Conservation (phyloP, 306 rosid species). For the Quercus gilva region DNA sequence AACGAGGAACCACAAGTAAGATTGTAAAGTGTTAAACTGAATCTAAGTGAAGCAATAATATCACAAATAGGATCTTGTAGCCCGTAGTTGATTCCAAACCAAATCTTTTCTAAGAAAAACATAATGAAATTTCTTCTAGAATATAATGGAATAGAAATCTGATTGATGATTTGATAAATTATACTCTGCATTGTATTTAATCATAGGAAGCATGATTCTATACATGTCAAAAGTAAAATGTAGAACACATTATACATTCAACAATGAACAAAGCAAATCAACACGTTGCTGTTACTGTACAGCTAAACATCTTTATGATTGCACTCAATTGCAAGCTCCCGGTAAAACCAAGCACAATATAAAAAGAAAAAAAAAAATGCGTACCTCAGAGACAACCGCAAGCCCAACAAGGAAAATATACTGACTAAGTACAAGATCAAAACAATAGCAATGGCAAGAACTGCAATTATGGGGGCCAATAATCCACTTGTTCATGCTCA, state of each 20-base stretch:
- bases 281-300: constrained; percentile 35
- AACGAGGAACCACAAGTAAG: background rate
- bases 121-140: background rate
- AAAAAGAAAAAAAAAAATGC: constrained; percentile 3
- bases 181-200: background rate
- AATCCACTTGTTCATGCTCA: constrained; percentile 84
- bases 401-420: constrained; percentile 16
- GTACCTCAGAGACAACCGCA: constrained; percentile 23
- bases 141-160: background rate
- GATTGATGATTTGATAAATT: background rate
- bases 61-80: background rate
- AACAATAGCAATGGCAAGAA: constrained; percentile 59
- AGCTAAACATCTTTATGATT: constrained; percentile 29
- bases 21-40: background rate
- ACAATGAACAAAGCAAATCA: constrained; percentile 15
- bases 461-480: constrained; percentile 47
- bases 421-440: constrained; percentile 67
- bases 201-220: constrained; percentile 17
- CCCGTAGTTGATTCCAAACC: background rate
- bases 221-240: constrained; percentile 23
- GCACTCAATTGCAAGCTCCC: constrained; percentile 45
- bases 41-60: background rate
- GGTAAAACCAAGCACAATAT: constrained; percentile 2
- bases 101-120: constrained; percentile 8
- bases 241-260: constrained; percentile 18